Percentiles rank a stretch among this genome's conserved stretches.
Conservation (phyloP, 495 filamentous ascomycete genomes). For the Hypoxylon fuscum region DNA sequence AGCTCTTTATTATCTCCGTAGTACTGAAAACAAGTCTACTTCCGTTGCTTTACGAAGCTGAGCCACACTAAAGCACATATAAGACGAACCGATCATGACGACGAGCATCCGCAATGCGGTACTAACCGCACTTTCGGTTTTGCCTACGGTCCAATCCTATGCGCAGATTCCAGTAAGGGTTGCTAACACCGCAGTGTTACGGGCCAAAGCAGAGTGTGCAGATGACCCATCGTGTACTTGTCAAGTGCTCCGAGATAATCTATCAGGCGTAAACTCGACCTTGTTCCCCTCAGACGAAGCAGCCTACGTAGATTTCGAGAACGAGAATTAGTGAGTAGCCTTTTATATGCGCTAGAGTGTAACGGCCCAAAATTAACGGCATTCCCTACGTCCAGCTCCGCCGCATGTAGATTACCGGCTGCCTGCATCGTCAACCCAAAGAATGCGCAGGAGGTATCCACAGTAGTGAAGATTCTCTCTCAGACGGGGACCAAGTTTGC, state of each 20-base stretch:
- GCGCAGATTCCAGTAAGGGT: constrained; percentile 11
- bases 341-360: not conserved
- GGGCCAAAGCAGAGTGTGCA: not conserved
- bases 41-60: not conserved
- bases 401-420: constrained; percentile 38
- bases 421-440: constrained; percentile 57
- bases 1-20: constrained; percentile 8
- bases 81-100: constrained; percentile 12
- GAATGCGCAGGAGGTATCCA: constrained; percentile 43
- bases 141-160: constrained; percentile 15
- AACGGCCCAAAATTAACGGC: constrained; percentile 9
- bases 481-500: constrained; percentile 52
- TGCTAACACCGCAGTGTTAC: constrained; percentile 6
- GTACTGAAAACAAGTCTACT: not conserved
- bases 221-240: constrained; percentile 22
- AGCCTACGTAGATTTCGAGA: constrained; percentile 16
- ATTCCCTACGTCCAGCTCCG: constrained; percentile 18
- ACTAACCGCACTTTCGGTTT: constrained; percentile 18
- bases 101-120: constrained; percentile 24
- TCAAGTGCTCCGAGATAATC: constrained; percentile 8
- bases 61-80: not conserved
- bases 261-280: constrained; percentile 16
- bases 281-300: constrained; percentile 22
- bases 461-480: constrained; percentile 41
- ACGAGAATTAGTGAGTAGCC: constrained; percentile 33